Base-by-base conservation (phyloP, 2,329 filamentous ascomycete genomes). In the Verticillium isaacii region DNA sequence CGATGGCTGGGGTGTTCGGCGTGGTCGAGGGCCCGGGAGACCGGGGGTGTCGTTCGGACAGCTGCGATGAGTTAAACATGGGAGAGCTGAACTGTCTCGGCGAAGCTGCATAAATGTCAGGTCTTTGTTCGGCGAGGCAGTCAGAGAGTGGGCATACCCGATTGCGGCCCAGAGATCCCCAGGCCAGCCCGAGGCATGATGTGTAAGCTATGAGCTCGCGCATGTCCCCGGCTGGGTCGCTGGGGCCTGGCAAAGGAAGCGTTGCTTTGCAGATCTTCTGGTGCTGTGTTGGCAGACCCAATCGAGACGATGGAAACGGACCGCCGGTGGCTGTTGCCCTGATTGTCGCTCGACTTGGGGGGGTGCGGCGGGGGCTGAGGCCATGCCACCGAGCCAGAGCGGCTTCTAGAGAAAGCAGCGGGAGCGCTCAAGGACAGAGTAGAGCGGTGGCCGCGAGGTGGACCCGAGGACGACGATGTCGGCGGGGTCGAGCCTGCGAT, bases 261-360 rank as follows among this genome's bases (percentile, higher is more conserved):
- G 65, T 78, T 79, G 61, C 73, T 74, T 57, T 77, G 75, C 23
- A 69, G 67, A 54, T 80, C 75, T 25, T 84, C 83, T 50, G 80
- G 75, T 23, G 77, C 75, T 34, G 77, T 78, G 41, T 77, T 76
- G 66, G 80, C 69, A 23, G 85, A 85, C 12, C 88, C 89, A 68
- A 94, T 85, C 11, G 91, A 94, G 56, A 94, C 86, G 65, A 95
- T 94, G 19, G 91, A 95, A 34, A 95, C 82, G 3, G 91, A 94
- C 68, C 90, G 83, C 72, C 89, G 87, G 69, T 93, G 91, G 60
- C 81, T 78, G 69, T 89, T 85, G n/a, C 82, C 79, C 25, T 72
- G 66, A 23, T 65, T 45, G 39, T 66, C 70, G 68, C 61, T 71
- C 66, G 57, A 52, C 25, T 50, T 75, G 71, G 63, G 65, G 61